These are phyloP conservation scores for Carpinus viminea DNA, from an alignment of 306 rosid species.

Conservation along the genomic window DNA sequence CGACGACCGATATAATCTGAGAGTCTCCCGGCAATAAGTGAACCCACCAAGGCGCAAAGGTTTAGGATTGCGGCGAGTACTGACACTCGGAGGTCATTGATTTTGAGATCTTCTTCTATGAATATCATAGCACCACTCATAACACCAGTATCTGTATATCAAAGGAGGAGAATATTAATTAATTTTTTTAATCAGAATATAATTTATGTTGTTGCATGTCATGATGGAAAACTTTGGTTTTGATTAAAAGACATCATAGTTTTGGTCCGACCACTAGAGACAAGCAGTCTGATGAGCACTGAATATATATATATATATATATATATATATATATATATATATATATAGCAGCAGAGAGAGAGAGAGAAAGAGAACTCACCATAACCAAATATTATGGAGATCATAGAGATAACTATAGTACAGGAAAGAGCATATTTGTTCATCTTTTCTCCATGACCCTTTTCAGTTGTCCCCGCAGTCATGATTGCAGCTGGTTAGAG, in stretches of 20 bases:
- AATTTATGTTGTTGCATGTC: too few species aligned
- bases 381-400: constrained; percentile 34
- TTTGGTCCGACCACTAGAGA: too few species aligned
- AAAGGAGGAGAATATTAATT: neutral
- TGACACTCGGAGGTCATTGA: constrained; percentile 64
- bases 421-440: neutral
- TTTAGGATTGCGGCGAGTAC: constrained; percentile 78
- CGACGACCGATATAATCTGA: constrained; percentile 87
- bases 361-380: constrained; percentile 26
- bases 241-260: too few species aligned
- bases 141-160: constrained; percentile 72
- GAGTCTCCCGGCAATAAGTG: constrained; percentile 63
- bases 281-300: too few species aligned
- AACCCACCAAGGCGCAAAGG: constrained; percentile 66
- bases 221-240: too few species aligned
- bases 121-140: constrained; percentile 95
- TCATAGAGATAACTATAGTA: constrained; percentile 1
- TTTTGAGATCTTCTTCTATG: constrained; percentile 75
- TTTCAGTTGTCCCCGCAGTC: neutral
- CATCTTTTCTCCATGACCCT: neutral
- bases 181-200: too few species aligned
- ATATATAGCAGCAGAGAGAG: neutral
- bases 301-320: too few species aligned
- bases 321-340: too few species aligned
- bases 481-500: neutral